Conservation (phyloP, 345 rosid species). For the Limnanthes douglasii region DNA sequence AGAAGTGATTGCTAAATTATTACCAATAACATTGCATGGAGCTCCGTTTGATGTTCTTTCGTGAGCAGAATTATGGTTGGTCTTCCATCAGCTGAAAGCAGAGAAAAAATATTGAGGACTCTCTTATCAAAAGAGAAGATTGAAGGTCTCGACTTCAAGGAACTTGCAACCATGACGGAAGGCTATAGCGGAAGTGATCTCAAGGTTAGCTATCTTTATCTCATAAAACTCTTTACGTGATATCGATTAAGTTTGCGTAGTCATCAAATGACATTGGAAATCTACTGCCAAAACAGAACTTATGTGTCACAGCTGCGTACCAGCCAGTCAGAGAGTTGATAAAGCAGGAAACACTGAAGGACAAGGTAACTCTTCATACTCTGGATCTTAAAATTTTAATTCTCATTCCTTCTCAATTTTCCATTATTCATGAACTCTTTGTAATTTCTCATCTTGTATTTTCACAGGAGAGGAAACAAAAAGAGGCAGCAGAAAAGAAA, state of each 20-base stretch:
- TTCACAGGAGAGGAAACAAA: slow-evolving; percentile 50
- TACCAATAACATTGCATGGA: not conserved
- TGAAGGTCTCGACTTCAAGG: slow-evolving; percentile 65
- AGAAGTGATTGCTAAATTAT: too few relatives aligned
- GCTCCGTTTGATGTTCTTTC: slow-evolving; percentile 2
- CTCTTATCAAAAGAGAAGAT: slow-evolving; percentile 72
- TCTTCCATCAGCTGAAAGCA: slow-evolving; percentile 67
- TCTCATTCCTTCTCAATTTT: not conserved
- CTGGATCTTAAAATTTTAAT: not conserved
- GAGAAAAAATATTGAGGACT: slow-evolving; percentile 81
- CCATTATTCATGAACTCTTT: not conserved
- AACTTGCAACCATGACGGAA: slow-evolving; percentile 81
- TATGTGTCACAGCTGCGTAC: slow-evolving; percentile 94
- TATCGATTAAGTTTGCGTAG: too few relatives aligned
- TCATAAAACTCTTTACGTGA: too few relatives aligned
- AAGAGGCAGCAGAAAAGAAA: slow-evolving; percentile 43
- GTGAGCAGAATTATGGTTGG: slow-evolving; percentile 83
- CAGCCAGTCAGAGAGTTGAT: slow-evolving; percentile 86
- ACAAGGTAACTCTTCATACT: slow-evolving; percentile 26
- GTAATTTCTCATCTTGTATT: slow-evolving; percentile 3
- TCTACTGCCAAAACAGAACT: slow-evolving; percentile 43
- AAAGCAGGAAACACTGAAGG: slow-evolving; percentile 69
- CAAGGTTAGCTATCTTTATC: slow-evolving; percentile 39
- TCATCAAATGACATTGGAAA: too few relatives aligned
- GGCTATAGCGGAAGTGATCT: slow-evolving; percentile 97